These are phyloP conservation scores for Tardiomyces depauwii DNA, from an alignment of 1,139 yeast genomes.

Conservation along the genomic window DNA sequence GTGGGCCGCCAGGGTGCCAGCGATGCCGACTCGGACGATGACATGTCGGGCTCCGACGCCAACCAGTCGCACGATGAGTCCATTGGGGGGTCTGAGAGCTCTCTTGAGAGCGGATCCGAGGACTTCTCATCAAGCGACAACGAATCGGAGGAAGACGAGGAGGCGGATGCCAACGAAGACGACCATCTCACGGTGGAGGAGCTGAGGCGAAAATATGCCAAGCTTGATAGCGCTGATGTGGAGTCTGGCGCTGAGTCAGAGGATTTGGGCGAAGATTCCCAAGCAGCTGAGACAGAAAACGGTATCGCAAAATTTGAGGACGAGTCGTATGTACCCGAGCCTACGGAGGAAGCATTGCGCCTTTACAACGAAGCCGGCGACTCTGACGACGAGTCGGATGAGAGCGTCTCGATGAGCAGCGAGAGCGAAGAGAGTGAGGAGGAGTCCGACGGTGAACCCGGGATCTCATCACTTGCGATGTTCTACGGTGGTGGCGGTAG, in stretches of 20 bases:
- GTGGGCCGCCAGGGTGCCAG: slow-evolving; percentile 9
- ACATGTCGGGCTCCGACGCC: slow-evolving; percentile 3
- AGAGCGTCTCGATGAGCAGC: slow-evolving; percentile 7
- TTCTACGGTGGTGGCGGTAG: slow-evolving; percentile 14
- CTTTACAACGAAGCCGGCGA: slow-evolving; percentile 7
- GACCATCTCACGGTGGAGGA: slow-evolving; percentile 54
- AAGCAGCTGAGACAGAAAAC: slow-evolving; percentile 16
- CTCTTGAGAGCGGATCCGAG: slow-evolving; percentile 3
- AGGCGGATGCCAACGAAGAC: slow-evolving; percentile 29
- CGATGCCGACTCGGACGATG: slow-evolving; percentile 11
- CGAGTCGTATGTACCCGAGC: slow-evolving; percentile 8
- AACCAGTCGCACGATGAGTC: neutral
- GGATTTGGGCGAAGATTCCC: slow-evolving; percentile 20
- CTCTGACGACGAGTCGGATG: slow-evolving; percentile 5
- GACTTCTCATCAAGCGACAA: slow-evolving; percentile 14
- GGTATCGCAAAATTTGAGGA: too few relatives aligned
- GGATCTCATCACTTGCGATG: slow-evolving; percentile 15
- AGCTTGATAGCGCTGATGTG: slow-evolving; percentile 26
- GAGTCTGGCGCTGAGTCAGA: slow-evolving; percentile 3
- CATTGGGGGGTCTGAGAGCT: neutral
- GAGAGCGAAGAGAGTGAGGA: slow-evolving; percentile 4
- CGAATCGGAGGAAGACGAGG: slow-evolving; percentile 15
- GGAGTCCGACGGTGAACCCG: slow-evolving; percentile 9
- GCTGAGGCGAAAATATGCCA: slow-evolving; percentile 51
- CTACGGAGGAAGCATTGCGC: slow-evolving; percentile 15